A percentile compares a stretch with the other conserved stretches of the same genome.
These are phyloP conservation scores for Pichia insulana DNA, from an alignment of 805 yeast genomes.

Conservation along the genomic window DNA sequence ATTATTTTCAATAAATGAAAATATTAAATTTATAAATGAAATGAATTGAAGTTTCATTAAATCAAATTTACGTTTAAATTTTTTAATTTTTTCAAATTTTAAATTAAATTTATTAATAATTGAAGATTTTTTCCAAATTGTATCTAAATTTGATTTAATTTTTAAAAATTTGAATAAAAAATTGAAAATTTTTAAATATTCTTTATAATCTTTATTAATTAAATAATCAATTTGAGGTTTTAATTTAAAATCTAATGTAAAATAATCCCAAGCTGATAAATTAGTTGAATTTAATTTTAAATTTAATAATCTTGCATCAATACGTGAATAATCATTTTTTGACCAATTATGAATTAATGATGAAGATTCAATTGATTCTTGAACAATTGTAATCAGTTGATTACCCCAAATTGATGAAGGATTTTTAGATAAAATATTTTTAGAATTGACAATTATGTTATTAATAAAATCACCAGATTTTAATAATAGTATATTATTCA, in stretches of 20 bases:
- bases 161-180: constrained; percentile 75
- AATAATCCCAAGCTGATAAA: constrained; percentile 75
- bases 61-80: constrained; percentile 22
- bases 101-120: constrained; percentile 22
- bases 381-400: constrained; percentile 54
- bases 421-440: constrained; percentile 45
- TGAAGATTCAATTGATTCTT: constrained; percentile 52
- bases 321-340: constrained; percentile 36
- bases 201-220: constrained; percentile 43
- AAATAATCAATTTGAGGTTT: constrained; percentile 45
- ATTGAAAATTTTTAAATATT: constrained; percentile 74
- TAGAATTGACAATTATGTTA: constrained; percentile 47
- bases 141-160: constrained; percentile 42
- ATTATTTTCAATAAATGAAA: constrained; percentile 36
- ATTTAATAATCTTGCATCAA: constrained; percentile 80
- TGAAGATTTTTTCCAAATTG: constrained; percentile 37
- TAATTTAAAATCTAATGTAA: constrained; percentile 70
- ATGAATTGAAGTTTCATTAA: constrained; percentile 32
- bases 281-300: constrained; percentile 44
- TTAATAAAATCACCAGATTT: constrained; percentile 80
- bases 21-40: constrained; percentile 34
- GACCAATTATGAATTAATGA: constrained; percentile 34
- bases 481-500: constrained; percentile 61
- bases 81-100: constrained; percentile 4
- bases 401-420: constrained; percentile 57